Base-by-base conservation (phyloP, 1,139 yeast species). In the Lodderomyces parapsilosis region DNA sequence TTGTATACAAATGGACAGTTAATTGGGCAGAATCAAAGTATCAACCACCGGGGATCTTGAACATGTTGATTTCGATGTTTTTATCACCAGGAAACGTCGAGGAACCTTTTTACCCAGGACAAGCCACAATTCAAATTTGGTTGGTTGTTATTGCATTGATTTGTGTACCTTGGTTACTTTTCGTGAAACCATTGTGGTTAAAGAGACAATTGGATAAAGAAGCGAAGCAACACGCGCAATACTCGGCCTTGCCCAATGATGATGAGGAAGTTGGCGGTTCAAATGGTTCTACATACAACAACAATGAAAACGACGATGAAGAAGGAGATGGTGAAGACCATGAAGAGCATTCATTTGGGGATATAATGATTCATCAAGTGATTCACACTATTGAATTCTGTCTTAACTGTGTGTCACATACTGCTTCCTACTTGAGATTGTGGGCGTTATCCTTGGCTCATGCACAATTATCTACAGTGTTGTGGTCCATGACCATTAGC, bases 391-490 rank as follows among this genome's bases (percentile, higher is more conserved):
- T 84, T 56, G 91, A 84, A 63, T 84, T 84, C 62, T 84, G 91
- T 56, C 71, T 84, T 60, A 84, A 84, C 58, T 82, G 89, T 71
- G 88, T 84, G 34, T 81, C 88, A 17, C 91, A 84, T 58, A 84
- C 91, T 4, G 91, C 91, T 2, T 84, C 91, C 0, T 84, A 84
- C 58, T 70, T 84, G 56, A 77, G 91, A 67, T 71, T 84, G 57
- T 84, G 91, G 91, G 91, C 91, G 2, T 69, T 84, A 49, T 83
- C 90, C 0, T 73, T 84, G 53, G 91, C 91, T 0, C 91, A 84
- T 59, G 88, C 89, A 23, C 91, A 84, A 63, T 71, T 84, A 53
- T 83, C 90, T 3, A 74, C 83, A 10, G 91, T 84, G 25, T 72
- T 84, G 56, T 84, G 90, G 90, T 66, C 83, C 18, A 86, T 86